Evolutionary conservation across 768 basidiomycete genomes (phyloP).

Genomic region (Lactarius sp.): DNA sequence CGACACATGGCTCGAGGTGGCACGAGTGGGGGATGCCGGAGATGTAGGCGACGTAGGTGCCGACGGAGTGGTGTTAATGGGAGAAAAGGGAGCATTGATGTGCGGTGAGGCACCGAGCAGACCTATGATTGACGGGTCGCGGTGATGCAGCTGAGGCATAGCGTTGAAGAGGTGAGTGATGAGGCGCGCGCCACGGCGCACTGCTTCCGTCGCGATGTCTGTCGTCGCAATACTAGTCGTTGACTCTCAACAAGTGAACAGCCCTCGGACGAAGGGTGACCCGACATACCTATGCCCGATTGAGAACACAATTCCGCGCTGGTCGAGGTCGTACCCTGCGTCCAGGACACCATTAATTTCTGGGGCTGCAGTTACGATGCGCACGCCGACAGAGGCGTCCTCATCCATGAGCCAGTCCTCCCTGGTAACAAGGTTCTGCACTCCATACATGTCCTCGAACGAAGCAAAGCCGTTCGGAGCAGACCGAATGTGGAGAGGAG

Average conservation of each 20-base stretch:
- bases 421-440: conserved; percentile 52
- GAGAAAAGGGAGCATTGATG: conserved; percentile 41
- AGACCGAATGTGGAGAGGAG: conserved; percentile 55
- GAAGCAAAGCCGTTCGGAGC: conserved; percentile 60
- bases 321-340: conserved; percentile 52
- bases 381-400: conserved; percentile 47
- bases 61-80: conserved; percentile 29
- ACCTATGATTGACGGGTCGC: conserved; percentile 89
- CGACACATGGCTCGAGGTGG: conserved; percentile 3
- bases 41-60: conserved; percentile 22
- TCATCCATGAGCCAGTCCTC: conserved; percentile 64
- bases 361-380: conserved; percentile 83
- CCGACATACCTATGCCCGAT: conserved; percentile 76
- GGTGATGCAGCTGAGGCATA: conserved; percentile 85
- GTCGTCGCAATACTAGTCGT: conserved; percentile 62
- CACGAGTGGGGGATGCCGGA: conserved; percentile 14
- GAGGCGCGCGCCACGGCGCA: conserved; percentile 69
- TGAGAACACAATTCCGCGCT: conserved; percentile 71
- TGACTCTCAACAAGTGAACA: conserved; percentile 12
- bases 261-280: neutral
- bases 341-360: conserved; percentile 81
- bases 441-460: conserved; percentile 72
- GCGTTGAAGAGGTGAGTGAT: conserved; percentile 94
- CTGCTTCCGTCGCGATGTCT: conserved; percentile 63
- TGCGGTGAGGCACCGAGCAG: conserved; percentile 74